These are phyloP conservation scores for Quercus glauca DNA, from an alignment of 306 rosid genomes.

Conservation along the genomic window DNA sequence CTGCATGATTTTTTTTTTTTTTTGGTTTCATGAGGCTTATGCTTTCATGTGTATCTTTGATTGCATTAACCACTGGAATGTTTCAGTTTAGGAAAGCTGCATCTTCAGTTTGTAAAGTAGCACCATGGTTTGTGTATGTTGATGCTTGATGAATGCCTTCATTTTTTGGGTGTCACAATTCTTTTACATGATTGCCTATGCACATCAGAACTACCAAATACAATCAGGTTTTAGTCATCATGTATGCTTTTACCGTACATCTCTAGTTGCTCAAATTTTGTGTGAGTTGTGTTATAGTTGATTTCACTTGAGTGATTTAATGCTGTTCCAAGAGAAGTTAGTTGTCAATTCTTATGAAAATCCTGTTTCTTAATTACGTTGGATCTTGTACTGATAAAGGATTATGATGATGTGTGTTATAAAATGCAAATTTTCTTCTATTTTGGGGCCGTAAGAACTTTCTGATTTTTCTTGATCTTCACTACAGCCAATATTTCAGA, in stretches of 20 bases:
- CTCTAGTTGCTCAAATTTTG: background rate
- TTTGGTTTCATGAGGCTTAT: background rate
- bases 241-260: background rate
- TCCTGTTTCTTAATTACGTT: no score
- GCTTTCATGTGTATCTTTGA: background rate
- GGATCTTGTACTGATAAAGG: background rate
- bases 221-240: background rate
- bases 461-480: conserved; percentile 36
- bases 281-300: background rate
- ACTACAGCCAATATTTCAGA: conserved; percentile 95
- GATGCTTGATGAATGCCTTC: background rate
- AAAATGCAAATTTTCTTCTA: background rate
- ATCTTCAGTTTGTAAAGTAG: background rate
- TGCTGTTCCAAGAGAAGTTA: background rate
- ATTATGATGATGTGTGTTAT: background rate
- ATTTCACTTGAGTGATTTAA: background rate
- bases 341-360: background rate
- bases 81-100: background rate
- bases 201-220: background rate
- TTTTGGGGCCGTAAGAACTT: background rate
- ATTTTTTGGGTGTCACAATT: background rate
- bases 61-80: background rate
- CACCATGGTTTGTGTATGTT: background rate
- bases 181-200: background rate
- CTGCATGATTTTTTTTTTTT: background rate